phyloP scores from a whole-genome alignment of 2,329 filamentous ascomycete genomes.

The Cytospora piceicola region DNA sequence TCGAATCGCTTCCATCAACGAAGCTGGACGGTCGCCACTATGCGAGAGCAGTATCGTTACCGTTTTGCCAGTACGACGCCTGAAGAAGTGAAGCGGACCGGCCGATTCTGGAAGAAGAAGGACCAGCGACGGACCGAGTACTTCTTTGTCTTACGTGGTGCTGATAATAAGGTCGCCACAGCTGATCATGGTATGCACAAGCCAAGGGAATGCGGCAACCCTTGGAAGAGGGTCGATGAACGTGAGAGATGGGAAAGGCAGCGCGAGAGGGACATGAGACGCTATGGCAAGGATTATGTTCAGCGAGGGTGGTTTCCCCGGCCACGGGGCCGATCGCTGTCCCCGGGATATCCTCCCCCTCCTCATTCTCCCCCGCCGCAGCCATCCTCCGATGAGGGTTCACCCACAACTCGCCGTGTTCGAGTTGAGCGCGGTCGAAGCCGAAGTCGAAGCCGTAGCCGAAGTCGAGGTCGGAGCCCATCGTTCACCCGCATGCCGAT shows the following conservation, averaged over 20 bases:
- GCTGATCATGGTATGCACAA: constrained; percentile 27
- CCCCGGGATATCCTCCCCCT: neutral
- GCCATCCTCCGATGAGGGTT: neutral
- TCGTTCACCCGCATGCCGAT: neutral
- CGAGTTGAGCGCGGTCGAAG: neutral
- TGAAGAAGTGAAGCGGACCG: constrained; percentile 34
- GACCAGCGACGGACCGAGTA: constrained; percentile 24
- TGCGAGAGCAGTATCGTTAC: constrained; percentile 35
- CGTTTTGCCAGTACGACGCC: constrained; percentile 33
- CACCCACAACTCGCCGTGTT: constrained; percentile 3
- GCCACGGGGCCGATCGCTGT: constrained; percentile 13
- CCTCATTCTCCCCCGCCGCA: neutral
- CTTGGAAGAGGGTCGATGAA: constrained; percentile 34
- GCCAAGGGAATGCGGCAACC: constrained; percentile 31
- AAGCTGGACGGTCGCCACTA: constrained; percentile 36
- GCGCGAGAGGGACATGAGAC: constrained; percentile 8
- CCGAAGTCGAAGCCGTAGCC: constrained; percentile 13
- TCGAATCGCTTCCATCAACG: constrained; percentile 34
- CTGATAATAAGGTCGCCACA: constrained; percentile 29
- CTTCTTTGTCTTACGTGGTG: constrained; percentile 35
- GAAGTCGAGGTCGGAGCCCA: constrained; percentile 1
- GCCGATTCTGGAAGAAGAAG: constrained; percentile 35
- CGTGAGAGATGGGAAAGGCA: constrained; percentile 28
- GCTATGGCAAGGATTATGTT: constrained; percentile 11
- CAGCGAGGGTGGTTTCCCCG: neutral